phyloP scores from a whole-genome alignment of 345 rosid species.

The Nasturtium officinale region DNA sequence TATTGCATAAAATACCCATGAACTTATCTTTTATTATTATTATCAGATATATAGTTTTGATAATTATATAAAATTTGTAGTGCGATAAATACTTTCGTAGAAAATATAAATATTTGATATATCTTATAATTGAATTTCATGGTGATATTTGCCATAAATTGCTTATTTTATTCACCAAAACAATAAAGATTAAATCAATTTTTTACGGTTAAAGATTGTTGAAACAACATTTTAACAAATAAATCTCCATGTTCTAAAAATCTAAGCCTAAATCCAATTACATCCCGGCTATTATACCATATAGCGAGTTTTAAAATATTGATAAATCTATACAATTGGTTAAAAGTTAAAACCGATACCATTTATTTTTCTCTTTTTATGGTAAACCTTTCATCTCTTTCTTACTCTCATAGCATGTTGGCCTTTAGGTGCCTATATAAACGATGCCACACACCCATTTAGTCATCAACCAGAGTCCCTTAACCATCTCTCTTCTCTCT shows the following conservation, averaged over 20 bases:
- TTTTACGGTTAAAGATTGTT: not conserved
- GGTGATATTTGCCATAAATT: not conserved
- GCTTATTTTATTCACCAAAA: not conserved
- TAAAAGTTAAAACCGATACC: not conserved
- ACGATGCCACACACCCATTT: constrained; percentile 31
- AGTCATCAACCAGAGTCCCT: constrained; percentile 29
- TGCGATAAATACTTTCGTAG: not conserved
- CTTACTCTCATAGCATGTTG: constrained; percentile 20
- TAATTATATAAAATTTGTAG: not conserved
- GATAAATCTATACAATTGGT: constrained; percentile 8
- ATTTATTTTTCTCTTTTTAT: not conserved
- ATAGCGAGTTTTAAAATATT: too few relatives aligned
- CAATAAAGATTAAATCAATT: not conserved
- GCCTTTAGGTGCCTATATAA: constrained; percentile 42
- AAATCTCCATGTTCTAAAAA: too few relatives aligned
- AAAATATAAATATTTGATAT: not conserved
- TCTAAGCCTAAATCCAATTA: too few relatives aligned
- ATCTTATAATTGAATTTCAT: not conserved
- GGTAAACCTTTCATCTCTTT: constrained; percentile 20
- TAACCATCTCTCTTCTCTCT: constrained; percentile 21
- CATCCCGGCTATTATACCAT: too few relatives aligned
- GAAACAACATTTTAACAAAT: not conserved
- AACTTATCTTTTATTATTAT: too few relatives aligned
- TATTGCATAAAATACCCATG: too few relatives aligned
- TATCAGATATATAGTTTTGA: too few relatives aligned